Conservation (phyloP, 2,329 filamentous ascomycete genomes). For the Arthrobotrys iridis region DNA sequence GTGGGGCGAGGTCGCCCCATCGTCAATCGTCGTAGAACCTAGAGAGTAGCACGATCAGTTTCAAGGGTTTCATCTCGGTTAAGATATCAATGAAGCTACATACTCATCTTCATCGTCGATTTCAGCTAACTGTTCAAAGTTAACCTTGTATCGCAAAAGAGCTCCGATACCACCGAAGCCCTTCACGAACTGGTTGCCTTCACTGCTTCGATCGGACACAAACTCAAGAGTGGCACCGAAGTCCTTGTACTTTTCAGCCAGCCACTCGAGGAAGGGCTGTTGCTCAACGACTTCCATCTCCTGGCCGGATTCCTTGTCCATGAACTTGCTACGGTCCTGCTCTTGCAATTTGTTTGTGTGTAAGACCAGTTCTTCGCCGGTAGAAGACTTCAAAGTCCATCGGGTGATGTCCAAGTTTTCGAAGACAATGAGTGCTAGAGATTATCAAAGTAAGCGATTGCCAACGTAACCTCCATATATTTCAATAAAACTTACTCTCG, state of each 20-base stretch:
- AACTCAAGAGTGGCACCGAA: conserved; percentile 97
- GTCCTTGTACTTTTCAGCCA: conserved; percentile 97
- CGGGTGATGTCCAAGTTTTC: conserved; percentile 96
- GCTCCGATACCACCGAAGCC: conserved; percentile 98
- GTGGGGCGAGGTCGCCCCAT: conserved; percentile 58
- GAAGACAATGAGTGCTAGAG: conserved; percentile 81
- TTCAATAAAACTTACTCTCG: conserved; percentile 68
- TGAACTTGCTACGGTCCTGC: conserved; percentile 80
- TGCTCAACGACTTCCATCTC: conserved; percentile 95
- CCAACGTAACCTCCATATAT: too few species aligned
- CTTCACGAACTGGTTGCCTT: conserved; percentile 99
- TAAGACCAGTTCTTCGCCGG: conserved; percentile 76
- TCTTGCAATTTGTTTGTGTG: conserved; percentile 92
- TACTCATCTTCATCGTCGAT: conserved; percentile 90
- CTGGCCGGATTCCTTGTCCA: conserved; percentile 93
- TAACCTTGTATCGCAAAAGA: conserved; percentile 98
- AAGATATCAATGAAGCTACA: conserved; percentile 61
- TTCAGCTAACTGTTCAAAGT: conserved; percentile 98
- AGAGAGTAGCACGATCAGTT: background rate
- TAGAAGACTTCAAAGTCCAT: conserved; percentile 84
- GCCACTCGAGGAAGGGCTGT: conserved; percentile 97
- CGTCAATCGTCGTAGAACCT: conserved; percentile 58
- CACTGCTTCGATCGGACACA: conserved; percentile 94
- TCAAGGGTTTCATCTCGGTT: background rate
- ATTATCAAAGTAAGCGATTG: background rate